Base-by-base conservation (phyloP, 371 early-diverging fungal genomes). In the Mortierella sp. region DNA sequence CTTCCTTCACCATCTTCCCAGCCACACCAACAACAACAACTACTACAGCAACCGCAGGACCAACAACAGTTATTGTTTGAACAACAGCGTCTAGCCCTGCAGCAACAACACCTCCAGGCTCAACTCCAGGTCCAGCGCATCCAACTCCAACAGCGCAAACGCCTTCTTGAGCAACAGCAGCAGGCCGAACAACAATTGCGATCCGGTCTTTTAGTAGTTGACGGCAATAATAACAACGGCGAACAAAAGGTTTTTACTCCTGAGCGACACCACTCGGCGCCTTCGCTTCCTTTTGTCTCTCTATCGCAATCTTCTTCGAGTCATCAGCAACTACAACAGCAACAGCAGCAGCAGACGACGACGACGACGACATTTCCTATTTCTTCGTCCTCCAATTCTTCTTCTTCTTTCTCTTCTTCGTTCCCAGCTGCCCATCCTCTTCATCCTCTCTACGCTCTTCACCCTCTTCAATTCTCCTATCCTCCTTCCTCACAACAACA, bases 81-180 rank as follows among this genome's bases (percentile, higher is more conserved):
- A 37, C 75, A 64, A 4, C 79, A 74, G 29, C 67, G 50, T 40
- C 40, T 66, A 9, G 71, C 61, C 4, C 76, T 67, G 24, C 82
- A 77, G 52, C 77, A 50, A 24, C 77, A 74, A 14, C 74, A 81
- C 9, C 65, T 63, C 8, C 71, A 68, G 29, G 58, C 74, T 10
- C 82, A 74, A 37, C 29, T 71, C 71, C 82, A 77, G 39, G 26
- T 73, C 16, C 77, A 81, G 47, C 74, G 64, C 14, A 65, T 77
- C 19, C 71, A 73, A 47, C 37, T 47, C 26, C 73, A 80, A 29
- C 74, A 81, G 44, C 63, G 41, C 34, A 63, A 61, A 31, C 74
- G 63, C 39, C 65, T 64, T 64, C 1, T 31, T 7, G 67, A 45
- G 5, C 53, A 63, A 61, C 68, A 70, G 14, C 74, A 70, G 53